Percentiles rank a stretch among this genome's conserved stretches.
These are phyloP conservation scores for Xylariaceae sp. DNA, from an alignment of 2,329 filamentous ascomycete genomes.

Conservation along the genomic window DNA sequence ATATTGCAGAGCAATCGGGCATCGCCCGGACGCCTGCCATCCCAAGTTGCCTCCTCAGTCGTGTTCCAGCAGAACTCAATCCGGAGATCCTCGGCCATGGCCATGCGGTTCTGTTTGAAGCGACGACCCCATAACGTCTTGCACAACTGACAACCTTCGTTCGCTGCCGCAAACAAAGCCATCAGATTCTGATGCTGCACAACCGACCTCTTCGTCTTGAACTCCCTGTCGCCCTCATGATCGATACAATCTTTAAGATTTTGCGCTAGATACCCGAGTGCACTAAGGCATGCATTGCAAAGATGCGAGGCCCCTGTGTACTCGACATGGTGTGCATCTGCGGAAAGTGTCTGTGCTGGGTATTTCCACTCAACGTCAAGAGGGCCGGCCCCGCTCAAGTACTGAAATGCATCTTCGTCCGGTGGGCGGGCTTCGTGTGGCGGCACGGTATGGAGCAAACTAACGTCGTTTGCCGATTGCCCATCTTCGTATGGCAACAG, in stretches of 20 bases:
- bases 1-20: slow-evolving; percentile 2
- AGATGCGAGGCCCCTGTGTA: neutral
- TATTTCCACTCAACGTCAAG: slow-evolving; percentile 4
- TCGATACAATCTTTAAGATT: slow-evolving; percentile 4
- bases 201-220: neutral
- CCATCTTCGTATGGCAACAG: neutral
- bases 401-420: slow-evolving; percentile 5
- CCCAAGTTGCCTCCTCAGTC: neutral
- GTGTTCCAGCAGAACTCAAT: slow-evolving; percentile 10
- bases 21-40: slow-evolving; percentile 1
- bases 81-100: neutral
- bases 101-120: neutral
- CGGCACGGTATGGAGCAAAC: slow-evolving; percentile 1
- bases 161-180: slow-evolving; percentile 6
- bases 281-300: slow-evolving; percentile 10
- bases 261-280: slow-evolving; percentile 3
- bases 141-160: slow-evolving; percentile 2
- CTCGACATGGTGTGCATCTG: slow-evolving; percentile 6
- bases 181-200: slow-evolving; percentile 6
- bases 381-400: neutral
- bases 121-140: slow-evolving; percentile 5
- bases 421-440: neutral
- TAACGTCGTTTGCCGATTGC: slow-evolving; percentile 3
- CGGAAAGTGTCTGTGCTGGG: neutral
- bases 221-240: neutral